A percentile compares a stretch with the other conserved stretches of the same genome.
Evolutionary conservation across 2,329 filamentous ascomycete genomes (phyloP).

Genomic region (Coniochaeta sp.): DNA sequence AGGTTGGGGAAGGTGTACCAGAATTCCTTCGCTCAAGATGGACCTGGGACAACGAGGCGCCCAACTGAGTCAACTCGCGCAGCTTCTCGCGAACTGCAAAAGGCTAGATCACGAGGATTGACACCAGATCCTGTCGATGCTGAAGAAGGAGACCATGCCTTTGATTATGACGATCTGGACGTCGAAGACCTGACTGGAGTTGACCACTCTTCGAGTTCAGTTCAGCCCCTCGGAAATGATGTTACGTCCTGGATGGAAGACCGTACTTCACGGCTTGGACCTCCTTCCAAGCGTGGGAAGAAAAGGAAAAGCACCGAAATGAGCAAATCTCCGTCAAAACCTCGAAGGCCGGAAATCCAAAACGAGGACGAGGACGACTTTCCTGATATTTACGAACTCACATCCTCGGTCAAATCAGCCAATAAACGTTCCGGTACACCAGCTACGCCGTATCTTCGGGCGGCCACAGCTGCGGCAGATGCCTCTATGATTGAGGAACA

Average conservation of each 20-base stretch:
- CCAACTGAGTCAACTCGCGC: slow-evolving; percentile 8
- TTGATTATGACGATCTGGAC: slow-evolving; percentile 15
- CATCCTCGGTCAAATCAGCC: slow-evolving; percentile 15
- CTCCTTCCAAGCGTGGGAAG: slow-evolving; percentile 30
- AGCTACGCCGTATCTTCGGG: not conserved
- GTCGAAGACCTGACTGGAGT: slow-evolving; percentile 7
- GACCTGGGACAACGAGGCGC: slow-evolving; percentile 8
- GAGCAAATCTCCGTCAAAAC: slow-evolving; percentile 18
- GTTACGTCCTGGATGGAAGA: slow-evolving; percentile 36
- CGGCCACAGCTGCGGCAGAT: slow-evolving; percentile 3
- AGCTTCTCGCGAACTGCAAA: slow-evolving; percentile 1
- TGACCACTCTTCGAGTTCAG: slow-evolving; percentile 15
- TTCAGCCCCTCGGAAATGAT: slow-evolving; percentile 25
- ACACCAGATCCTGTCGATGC: slow-evolving; percentile 6
- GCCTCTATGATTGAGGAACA: slow-evolving; percentile 11
- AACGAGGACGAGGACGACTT: slow-evolving; percentile 37
- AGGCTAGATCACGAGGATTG: slow-evolving; percentile 2
- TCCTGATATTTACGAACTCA: slow-evolving; percentile 42
- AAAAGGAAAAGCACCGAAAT: slow-evolving; percentile 48
- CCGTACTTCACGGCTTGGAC: slow-evolving; percentile 29
- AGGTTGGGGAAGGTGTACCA: slow-evolving; percentile 27
- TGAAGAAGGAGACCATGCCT: slow-evolving; percentile 14
- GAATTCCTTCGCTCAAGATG: slow-evolving; percentile 21
- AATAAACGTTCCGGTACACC: slow-evolving; percentile 5
- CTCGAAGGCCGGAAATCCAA: slow-evolving; percentile 10